Conservation (phyloP, 2,329 filamentous ascomycete species). For the Talaromyces sp. region DNA sequence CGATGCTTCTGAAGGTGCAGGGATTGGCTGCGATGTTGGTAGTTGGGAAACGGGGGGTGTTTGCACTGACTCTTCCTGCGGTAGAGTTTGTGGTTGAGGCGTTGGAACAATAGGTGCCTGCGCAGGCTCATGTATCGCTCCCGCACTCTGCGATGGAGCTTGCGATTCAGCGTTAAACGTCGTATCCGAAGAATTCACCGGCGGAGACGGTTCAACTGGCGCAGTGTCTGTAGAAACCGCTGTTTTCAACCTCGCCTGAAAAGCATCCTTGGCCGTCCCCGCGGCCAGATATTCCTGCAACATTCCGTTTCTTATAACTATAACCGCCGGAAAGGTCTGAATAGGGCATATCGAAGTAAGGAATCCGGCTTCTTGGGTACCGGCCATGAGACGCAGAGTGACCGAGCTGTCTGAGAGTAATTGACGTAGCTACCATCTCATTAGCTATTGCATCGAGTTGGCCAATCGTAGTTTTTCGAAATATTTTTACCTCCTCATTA, state of each 20-base stretch:
- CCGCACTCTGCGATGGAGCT: not conserved
- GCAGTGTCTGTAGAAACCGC: slow-evolving; percentile 36
- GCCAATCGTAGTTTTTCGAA: slow-evolving; percentile 2
- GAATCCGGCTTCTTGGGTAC: slow-evolving; percentile 76
- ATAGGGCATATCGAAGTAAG: slow-evolving; percentile 79
- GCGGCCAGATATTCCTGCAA: slow-evolving; percentile 72
- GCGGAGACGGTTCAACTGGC: not conserved
- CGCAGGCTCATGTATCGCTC: not conserved
- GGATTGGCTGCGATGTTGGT: slow-evolving; percentile 18
- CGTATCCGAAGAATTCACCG: slow-evolving; percentile 2
- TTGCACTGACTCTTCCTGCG: not conserved
- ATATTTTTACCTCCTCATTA: slow-evolving; percentile 41
- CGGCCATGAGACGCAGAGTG: slow-evolving; percentile 65
- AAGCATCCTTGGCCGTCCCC: slow-evolving; percentile 63
- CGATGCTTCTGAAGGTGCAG: slow-evolving; percentile 15
- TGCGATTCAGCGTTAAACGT: not conserved
- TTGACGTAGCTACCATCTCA: slow-evolving; percentile 48
- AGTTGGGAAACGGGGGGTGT: not conserved
- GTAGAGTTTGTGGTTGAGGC: not conserved
- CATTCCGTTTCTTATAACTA: slow-evolving; percentile 75
- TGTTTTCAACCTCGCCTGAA: slow-evolving; percentile 53
- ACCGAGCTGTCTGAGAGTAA: slow-evolving; percentile 63
- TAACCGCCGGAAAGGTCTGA: slow-evolving; percentile 70
- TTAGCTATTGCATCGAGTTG: slow-evolving; percentile 14
- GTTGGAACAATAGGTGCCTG: not conserved